Evolutionary conservation across 2,329 filamentous ascomycete species (phyloP).

Genomic region (Incumbomyces delicatus): DNA sequence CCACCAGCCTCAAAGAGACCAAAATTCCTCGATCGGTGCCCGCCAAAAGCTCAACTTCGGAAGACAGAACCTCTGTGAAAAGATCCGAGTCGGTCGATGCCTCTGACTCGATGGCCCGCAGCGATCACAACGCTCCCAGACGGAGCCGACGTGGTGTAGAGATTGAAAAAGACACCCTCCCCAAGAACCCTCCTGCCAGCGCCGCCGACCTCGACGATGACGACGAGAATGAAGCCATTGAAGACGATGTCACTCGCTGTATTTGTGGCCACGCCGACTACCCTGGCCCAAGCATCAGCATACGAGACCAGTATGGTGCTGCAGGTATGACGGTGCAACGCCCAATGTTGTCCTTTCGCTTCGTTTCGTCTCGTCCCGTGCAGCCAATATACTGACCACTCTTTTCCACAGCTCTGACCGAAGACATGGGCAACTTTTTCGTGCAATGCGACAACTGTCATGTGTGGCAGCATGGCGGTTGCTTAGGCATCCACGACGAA

Average conservation of each 20-base stretch:
- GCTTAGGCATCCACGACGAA: conserved; percentile 93
- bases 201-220: conserved; percentile 57
- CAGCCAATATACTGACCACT: conserved; percentile 48
- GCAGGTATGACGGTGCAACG: conserved; percentile 45
- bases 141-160: conserved; percentile 65
- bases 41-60: conserved; percentile 62
- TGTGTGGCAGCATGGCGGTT: conserved; percentile 95
- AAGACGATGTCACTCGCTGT: conserved; percentile 91
- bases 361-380: conserved; percentile 41
- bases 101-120: conserved; percentile 35
- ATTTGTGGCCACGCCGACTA: conserved; percentile 93
- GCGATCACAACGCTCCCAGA: conserved; percentile 57
- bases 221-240: conserved; percentile 55
- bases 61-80: conserved; percentile 61
- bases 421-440: conserved; percentile 89
- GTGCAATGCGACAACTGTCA: conserved; percentile 97
- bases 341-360: no score
- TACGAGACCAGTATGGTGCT: conserved; percentile 25
- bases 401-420: conserved; percentile 47
- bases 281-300: conserved; percentile 51
- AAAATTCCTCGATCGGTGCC: conserved; percentile 55
- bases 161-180: conserved; percentile 36
- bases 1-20: conserved; percentile 49
- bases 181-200: conserved; percentile 39
- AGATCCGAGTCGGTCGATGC: conserved; percentile 46